Conservation (phyloP, 2,329 filamentous ascomycete species). For the Aspergillus versicolor region DNA sequence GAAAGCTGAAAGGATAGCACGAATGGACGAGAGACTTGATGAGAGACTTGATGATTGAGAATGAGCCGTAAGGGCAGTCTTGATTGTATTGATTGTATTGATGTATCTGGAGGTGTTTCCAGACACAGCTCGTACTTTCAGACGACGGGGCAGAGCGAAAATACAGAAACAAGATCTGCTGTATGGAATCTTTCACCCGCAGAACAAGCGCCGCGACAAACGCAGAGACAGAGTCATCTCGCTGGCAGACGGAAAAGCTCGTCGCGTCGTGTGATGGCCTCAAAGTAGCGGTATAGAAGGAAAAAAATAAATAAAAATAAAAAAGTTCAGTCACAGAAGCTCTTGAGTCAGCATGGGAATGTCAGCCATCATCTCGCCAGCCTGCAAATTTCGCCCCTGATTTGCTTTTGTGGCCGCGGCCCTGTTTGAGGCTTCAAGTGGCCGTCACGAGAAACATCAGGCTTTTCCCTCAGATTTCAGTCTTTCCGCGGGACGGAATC, state of each 20-base stretch:
- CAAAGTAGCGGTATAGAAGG: conserved; percentile 21
- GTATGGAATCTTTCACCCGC: conserved; percentile 4
- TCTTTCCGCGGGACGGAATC: conserved; percentile 12
- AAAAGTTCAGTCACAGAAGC: not conserved
- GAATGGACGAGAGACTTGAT: no score
- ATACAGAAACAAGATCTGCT: not conserved
- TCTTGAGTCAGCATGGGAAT: conserved; percentile 7
- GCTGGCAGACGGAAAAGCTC: conserved; percentile 2
- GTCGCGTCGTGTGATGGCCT: conserved; percentile 21
- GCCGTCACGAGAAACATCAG: conserved; percentile 16
- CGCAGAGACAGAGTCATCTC: not conserved
- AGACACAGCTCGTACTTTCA: not conserved
- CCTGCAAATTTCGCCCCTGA: no score
- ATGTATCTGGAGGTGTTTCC: no score
- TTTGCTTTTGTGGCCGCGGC: no score
- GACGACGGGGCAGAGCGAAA: not conserved
- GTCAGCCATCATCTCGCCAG: not conserved
- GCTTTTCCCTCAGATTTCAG: not conserved
- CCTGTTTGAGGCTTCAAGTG: conserved; percentile 5
- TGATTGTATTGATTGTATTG: no score
- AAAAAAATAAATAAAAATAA: no score
- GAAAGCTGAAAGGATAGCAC: no score
- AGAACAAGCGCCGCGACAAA: not conserved
- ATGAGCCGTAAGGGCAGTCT: no score
- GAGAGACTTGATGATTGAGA: no score